These are phyloP conservation scores for Phoma herbarum DNA, from an alignment of 2,329 filamentous ascomycete species.

Conservation along the genomic window DNA sequence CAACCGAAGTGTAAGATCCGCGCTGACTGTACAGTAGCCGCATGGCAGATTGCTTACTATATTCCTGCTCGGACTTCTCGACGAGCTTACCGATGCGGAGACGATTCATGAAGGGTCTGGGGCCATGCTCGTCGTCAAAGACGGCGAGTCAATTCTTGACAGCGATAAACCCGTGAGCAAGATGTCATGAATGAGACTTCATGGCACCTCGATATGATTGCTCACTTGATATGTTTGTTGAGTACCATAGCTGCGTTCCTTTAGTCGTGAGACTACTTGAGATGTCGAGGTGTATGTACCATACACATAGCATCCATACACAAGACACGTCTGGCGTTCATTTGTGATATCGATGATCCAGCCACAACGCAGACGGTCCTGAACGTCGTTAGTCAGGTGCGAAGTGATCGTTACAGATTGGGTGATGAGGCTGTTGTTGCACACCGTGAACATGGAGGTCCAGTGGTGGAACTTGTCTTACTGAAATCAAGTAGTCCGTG, in stretches of 20 bases:
- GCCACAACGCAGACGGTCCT: background rate
- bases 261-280: background rate
- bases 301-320: background rate
- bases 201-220: background rate
- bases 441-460: background rate
- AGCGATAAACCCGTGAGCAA: background rate
- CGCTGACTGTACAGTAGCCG: slow-evolving; percentile 4
- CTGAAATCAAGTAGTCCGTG: background rate
- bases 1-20: background rate
- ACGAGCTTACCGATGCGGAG: background rate
- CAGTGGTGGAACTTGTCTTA: slow-evolving; percentile 6
- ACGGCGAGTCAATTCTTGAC: background rate
- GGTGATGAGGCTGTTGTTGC: slow-evolving; percentile 7
- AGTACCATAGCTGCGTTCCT: background rate
- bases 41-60: background rate
- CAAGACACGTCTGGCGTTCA: background rate
- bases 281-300: background rate
- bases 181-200: background rate
- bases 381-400: background rate
- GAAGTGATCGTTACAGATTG: background rate
- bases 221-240: too few relatives aligned
- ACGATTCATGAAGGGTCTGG: background rate
- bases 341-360: too few relatives aligned
- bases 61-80: background rate
- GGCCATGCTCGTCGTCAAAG: background rate